Base-by-base conservation (phyloP, 805 yeast genomes). In the Metschnikowia arizonensis region DNA sequence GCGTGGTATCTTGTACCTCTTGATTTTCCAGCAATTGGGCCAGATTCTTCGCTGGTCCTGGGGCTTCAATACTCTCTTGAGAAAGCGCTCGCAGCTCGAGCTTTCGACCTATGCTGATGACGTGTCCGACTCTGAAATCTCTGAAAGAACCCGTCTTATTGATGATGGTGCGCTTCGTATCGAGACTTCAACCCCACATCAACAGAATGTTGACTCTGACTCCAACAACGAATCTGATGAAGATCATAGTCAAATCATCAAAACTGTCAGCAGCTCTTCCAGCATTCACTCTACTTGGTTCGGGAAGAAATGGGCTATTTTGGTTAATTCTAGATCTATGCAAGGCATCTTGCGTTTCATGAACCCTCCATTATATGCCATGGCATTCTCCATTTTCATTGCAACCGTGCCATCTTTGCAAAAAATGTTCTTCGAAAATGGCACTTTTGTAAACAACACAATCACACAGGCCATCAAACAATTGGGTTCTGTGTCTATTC, bases 301-400 rank as follows among this genome's bases (percentile, higher is more conserved):
- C 25, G 31, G 38, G 5, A 17, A 19, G 24, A 36, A 28, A 25
- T 46, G 49, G 53, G 17, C 5, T 26, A 46, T 31, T 8, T 19
- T 46, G 14, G 12, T 32, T 11, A 24, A 44, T n/a, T 50, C 49
- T 39, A 29, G 46, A 10, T 50, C 52, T 9, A 39, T 54, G 5
- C 42, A 43, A 9, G 59, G 54, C 32, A 53, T 78, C 25, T 57
- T 65, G 36, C 53, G 64, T 6, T 74, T 74, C 48, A 82, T 85
- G 86, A 85, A 85, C 58, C 93, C 95, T n/a, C 95, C 93, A 12
- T 66, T 85, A 45, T 85, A 82, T 65, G 82, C 95, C 7, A 85
- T 85, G 90, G 59, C 81, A 9, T 62, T 81, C 1, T 76, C 90
- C 3, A 77, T 85, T 12, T 44, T 84, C 19, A 84, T 85, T 45